A percentile compares a stretch with the other conserved stretches of the same genome.
Conservation (phyloP, 495 filamentous ascomycete species). For the Tuber microsphaerosporum region DNA sequence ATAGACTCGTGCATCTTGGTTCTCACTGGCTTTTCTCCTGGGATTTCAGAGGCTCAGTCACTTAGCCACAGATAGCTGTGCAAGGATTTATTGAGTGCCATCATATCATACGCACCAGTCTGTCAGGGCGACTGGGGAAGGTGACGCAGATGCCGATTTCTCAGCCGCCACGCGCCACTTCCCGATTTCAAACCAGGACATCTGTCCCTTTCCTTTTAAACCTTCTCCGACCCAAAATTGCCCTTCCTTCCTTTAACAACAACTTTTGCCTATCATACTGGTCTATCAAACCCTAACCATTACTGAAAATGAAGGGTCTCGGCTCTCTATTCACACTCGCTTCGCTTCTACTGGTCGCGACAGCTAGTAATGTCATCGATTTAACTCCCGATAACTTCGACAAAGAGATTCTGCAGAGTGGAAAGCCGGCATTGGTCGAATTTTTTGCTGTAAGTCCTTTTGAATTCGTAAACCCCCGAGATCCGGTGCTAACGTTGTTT, state of each 20-base stretch:
- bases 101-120: not conserved
- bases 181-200: not conserved
- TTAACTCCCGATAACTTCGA: slow-evolving; percentile 87
- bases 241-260: not conserved
- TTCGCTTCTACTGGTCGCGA: slow-evolving; percentile 26
- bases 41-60: not conserved
- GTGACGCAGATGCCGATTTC: not conserved
- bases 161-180: slow-evolving; percentile 1
- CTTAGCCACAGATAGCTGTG: not conserved
- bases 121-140: not conserved
- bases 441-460: slow-evolving; percentile 65
- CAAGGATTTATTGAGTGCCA: not conserved
- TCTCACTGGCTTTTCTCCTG: too few species aligned
- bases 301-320: slow-evolving; percentile 37
- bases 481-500: slow-evolving; percentile 16
- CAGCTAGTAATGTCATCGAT: slow-evolving; percentile 58
- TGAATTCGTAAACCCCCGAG: not conserved
- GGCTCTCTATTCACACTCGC: slow-evolving; percentile 35
- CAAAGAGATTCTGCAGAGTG: slow-evolving; percentile 74
- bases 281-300: not conserved
- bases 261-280: not conserved
- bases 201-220: not conserved
- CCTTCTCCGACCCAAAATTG: not conserved
- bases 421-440: slow-evolving; percentile 93
- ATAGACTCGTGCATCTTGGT: not conserved